phyloP scores from a whole-genome alignment of 176 grass and related monocot species.

The Oryza glaberrima region DNA sequence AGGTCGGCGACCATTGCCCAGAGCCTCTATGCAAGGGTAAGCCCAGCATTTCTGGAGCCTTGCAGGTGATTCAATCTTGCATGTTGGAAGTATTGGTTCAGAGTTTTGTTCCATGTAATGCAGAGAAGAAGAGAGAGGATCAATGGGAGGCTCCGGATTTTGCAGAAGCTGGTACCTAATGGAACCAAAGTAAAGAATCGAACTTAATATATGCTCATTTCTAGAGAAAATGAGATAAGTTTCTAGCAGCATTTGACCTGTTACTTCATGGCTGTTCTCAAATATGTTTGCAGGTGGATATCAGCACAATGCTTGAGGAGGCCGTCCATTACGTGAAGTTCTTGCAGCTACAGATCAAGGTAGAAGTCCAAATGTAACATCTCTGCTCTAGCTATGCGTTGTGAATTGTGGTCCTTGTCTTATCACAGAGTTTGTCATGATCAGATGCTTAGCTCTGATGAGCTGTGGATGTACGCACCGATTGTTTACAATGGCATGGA shows the following conservation, averaged over 20 bases:
- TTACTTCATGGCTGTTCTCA: slow-evolving; percentile 8
- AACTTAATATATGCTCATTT: too few relatives aligned
- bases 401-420: slow-evolving; percentile 12
- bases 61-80: not conserved
- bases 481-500: slow-evolving; percentile 84
- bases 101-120: slow-evolving; percentile 20
- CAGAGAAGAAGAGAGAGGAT: slow-evolving; percentile 89
- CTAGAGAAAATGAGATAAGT: too few relatives aligned
- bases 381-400: not conserved
- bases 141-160: slow-evolving; percentile 64
- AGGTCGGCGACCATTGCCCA: slow-evolving; percentile 57
- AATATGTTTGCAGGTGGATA: slow-evolving; percentile 60
- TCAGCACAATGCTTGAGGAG: slow-evolving; percentile 87
- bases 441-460: slow-evolving; percentile 80
- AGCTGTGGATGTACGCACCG: slow-evolving; percentile 86
- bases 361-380: slow-evolving; percentile 4
- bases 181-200: slow-evolving; percentile 64
- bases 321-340: slow-evolving; percentile 87
- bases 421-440: slow-evolving; percentile 10
- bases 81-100: too few relatives aligned
- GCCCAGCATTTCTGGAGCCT: not conserved
- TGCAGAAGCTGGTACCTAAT: slow-evolving; percentile 76
- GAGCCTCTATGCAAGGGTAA: slow-evolving; percentile 82
- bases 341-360: slow-evolving; percentile 87
- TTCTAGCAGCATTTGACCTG: not conserved